A percentile compares a stretch with the other conserved stretches of the same genome.
phyloP scores from a whole-genome alignment of 2,329 filamentous ascomycete species.

The Sclerotinia subarctica region DNA sequence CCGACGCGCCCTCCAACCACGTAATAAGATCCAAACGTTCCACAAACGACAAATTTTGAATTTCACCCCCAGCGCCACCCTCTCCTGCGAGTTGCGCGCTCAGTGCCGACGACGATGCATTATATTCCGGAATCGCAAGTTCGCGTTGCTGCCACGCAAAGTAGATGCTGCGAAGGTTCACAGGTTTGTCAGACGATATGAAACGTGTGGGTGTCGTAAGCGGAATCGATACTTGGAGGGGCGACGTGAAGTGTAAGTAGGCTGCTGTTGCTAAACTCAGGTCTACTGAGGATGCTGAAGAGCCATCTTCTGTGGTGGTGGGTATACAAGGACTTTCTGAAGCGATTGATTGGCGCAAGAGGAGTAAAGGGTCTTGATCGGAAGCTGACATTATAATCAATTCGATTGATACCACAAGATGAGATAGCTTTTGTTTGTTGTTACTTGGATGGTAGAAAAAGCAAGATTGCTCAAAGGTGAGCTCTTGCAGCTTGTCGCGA shows the following conservation, averaged over 20 bases:
- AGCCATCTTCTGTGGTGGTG: conserved; percentile 65
- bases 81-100: conserved; percentile 66
- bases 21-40: conserved; percentile 89
- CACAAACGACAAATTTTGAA: conserved; percentile 87
- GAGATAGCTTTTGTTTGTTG: neutral
- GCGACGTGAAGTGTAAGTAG: conserved; percentile 69
- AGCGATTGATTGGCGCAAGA: conserved; percentile 80
- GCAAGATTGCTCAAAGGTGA: conserved; percentile 15
- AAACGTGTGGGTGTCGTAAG: conserved; percentile 80
- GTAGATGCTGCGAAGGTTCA: conserved; percentile 91
- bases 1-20: conserved; percentile 86
- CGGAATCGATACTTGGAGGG: conserved; percentile 59
- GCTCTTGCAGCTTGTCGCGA: conserved; percentile 19
- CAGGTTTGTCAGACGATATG: conserved; percentile 67
- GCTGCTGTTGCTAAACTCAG: conserved; percentile 70
- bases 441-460: neutral
- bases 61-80: conserved; percentile 58
- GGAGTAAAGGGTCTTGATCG: conserved; percentile 70
- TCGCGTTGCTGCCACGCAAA: conserved; percentile 96
- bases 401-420: conserved; percentile 19
- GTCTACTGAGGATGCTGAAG: conserved; percentile 54
- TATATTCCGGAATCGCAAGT: conserved; percentile 85
- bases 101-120: conserved; percentile 73
- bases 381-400: conserved; percentile 43
- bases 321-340: conserved; percentile 67